Evolutionary conservation across 2,329 filamentous ascomycete genomes (phyloP).

Genomic region (Colletotrichum sidae): DNA sequence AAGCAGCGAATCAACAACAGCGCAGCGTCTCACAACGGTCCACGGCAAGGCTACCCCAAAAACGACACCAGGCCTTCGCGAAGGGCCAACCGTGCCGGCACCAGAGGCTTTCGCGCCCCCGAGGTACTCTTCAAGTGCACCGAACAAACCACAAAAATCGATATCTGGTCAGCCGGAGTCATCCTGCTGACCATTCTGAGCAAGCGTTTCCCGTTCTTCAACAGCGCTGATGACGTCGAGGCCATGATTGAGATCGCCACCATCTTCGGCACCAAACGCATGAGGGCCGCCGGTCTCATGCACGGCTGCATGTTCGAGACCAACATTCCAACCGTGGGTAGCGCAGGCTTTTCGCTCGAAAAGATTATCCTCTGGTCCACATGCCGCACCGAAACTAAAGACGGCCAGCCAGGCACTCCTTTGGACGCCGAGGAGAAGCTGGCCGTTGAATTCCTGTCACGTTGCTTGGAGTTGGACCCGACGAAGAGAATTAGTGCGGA

Average conservation of each 20-base stretch:
- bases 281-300: slow-evolving; percentile 84
- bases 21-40: slow-evolving; percentile 64
- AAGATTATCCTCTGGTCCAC: slow-evolving; percentile 98
- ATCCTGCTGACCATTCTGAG: slow-evolving; percentile 95
- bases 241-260: slow-evolving; percentile 97
- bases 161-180: slow-evolving; percentile 98
- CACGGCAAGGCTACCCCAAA: slow-evolving; percentile 82
- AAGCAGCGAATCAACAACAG: slow-evolving; percentile 70
- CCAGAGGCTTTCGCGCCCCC: slow-evolving; percentile 93
- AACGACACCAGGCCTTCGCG: slow-evolving; percentile 88
- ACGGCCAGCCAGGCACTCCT: slow-evolving; percentile 55
- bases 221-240: slow-evolving; percentile 97
- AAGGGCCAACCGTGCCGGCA: slow-evolving; percentile 93
- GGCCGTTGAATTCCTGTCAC: slow-evolving; percentile 77
- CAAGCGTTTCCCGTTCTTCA: slow-evolving; percentile 96
- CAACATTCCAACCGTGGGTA: slow-evolving; percentile 89
- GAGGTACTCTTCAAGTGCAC: slow-evolving; percentile 98
- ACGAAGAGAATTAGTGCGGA: slow-evolving; percentile 78
- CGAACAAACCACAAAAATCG: slow-evolving; percentile 91
- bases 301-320: slow-evolving; percentile 95
- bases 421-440: slow-evolving; percentile 76
- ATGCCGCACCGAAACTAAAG: slow-evolving; percentile 73
- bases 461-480: slow-evolving; percentile 83
- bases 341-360: slow-evolving; percentile 86
- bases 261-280: slow-evolving; percentile 87